Evolutionary conservation across 805 yeast genomes (phyloP).

Genomic region (Candida oleophila): DNA sequence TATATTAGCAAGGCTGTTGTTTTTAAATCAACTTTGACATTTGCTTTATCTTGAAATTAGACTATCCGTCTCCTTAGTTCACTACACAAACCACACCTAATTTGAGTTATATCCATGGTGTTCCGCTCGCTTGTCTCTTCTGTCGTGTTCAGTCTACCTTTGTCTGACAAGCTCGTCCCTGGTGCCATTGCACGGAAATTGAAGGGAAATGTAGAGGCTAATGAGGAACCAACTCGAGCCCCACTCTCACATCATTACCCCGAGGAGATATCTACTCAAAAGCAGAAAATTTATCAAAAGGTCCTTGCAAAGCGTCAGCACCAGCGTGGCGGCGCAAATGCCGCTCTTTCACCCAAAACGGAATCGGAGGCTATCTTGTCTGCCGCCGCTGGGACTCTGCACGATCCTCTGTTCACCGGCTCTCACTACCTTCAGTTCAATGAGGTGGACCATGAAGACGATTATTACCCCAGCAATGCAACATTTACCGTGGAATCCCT

Average conservation of each 20-base stretch:
- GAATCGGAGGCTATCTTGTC: no score
- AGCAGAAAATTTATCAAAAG: conserved; percentile 1
- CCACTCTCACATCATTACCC: neutral
- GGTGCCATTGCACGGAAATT: neutral
- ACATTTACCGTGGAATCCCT: neutral
- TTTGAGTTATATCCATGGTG: no score
- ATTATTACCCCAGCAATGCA: neutral
- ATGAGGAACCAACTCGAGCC: neutral
- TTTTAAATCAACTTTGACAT: no score
- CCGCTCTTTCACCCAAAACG: no score
- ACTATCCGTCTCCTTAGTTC: neutral
- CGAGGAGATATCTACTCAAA: neutral
- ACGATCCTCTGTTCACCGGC: neutral
- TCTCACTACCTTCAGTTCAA: neutral
- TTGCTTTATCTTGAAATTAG: neutral
- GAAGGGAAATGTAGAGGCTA: neutral
- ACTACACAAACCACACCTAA: neutral
- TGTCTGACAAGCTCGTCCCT: conserved; percentile 1
- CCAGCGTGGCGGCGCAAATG: neutral
- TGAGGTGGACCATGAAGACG: neutral
- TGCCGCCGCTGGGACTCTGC: no score
- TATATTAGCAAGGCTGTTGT: no score
- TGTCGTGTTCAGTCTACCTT: conserved; percentile 1
- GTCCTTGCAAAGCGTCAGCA: neutral
- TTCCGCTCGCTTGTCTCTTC: conserved; percentile 1